Percentiles rank a stretch among this genome's conserved stretches.
Evolutionary conservation across 306 rosid species (phyloP).

Genomic region (Dalbergia cultrata): DNA sequence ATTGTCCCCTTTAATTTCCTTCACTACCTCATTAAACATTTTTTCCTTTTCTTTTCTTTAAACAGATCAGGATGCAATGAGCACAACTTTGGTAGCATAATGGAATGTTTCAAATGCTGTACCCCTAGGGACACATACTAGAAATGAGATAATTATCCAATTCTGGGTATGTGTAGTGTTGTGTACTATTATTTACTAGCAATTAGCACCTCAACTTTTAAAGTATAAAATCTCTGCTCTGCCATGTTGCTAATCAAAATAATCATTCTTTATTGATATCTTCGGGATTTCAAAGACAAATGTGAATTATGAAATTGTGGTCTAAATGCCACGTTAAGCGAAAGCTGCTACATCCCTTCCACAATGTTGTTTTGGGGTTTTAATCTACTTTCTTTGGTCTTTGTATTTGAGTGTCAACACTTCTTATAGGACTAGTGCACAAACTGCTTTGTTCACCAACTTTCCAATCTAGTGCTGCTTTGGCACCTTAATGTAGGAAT

Average conservation of each 20-base stretch:
- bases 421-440: too few species aligned
- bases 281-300: slow-evolving; percentile 21
- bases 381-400: not conserved
- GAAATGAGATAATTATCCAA: slow-evolving; percentile 46
- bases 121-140: slow-evolving; percentile 91
- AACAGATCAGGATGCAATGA: slow-evolving; percentile 93
- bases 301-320: slow-evolving; percentile 12
- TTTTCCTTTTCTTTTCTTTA: not conserved
- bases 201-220: not conserved
- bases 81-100: slow-evolving; percentile 96
- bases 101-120: slow-evolving; percentile 94
- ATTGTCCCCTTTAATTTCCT: not conserved
- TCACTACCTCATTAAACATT: not conserved
- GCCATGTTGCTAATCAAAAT: not conserved
- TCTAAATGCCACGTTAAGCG: slow-evolving; percentile 27
- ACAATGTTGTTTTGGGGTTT: slow-evolving; percentile 51
- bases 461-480: too few species aligned
- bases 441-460: too few species aligned
- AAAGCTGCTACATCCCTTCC: slow-evolving; percentile 27
- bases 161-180: slow-evolving; percentile 42
- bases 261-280: slow-evolving; percentile 19
- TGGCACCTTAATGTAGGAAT: too few species aligned
- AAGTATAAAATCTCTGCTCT: not conserved
- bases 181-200: not conserved
- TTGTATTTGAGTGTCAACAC: too few species aligned